Evolutionary conservation across 208 protist genomes (phyloP), one percentile per base, ranked within the genome.

Genomic region (Trypanosoma brucei): DNA sequence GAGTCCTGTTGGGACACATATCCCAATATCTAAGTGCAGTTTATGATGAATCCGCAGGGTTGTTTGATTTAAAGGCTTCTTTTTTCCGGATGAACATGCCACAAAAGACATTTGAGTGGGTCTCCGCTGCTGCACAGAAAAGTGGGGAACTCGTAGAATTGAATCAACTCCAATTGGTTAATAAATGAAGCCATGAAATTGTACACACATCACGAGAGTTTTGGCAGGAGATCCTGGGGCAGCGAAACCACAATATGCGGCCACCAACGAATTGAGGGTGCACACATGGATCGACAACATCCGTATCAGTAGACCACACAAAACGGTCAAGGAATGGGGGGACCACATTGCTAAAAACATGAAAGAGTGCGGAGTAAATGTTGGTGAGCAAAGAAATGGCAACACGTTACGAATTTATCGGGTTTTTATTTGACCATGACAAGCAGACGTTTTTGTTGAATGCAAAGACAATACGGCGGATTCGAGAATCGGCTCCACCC

Each of bases 81-180:
- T 60, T 33, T 30, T 60, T 60, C 56, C 56, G 48, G 39, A 3
- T 49, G 1, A 40, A 2, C 11, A 2, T 60, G 1, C 56, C 56
- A 45, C 37, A 1, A 9, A 31, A n/a, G n/a, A 65, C 9, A 55
- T 48, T 46, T 46, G 36, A 22, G 46, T 31, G 2, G 35, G 34
- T 57, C 46, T 65, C 5, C 59, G 56, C 22, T 45, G 56, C 34
- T 40, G 56, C 8, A 45, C 56, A 14, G 56, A 60, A 60, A 35
- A 22, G 0, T 46, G 56, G 56, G 3, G 40, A 49, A 31, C 56
- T 60, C 14, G 56, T 60, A 30, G 8, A 60, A 40, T 60, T 50
- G 14, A 36, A 9, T 8, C 8, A 0, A 34, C 56, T 34, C 39
- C 56, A 49, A 60, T 60, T 42, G 56, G 37, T 13, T 58, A 22